Evolutionary conservation across 2,329 filamentous ascomycete genomes (phyloP).

Genomic region (Trichoderma sp.): DNA sequence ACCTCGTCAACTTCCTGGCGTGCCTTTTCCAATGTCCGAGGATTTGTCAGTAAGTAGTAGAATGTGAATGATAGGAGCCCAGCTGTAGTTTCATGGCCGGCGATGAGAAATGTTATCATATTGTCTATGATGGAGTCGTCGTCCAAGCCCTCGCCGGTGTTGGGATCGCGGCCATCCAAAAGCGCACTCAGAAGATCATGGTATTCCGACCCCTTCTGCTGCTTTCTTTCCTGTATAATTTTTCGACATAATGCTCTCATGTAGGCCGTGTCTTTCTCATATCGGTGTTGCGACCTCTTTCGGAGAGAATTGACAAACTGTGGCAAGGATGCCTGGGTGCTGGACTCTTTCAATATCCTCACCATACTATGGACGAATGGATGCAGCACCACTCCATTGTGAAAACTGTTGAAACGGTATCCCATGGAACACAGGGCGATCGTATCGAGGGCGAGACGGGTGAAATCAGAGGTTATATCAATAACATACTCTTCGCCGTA

Average conservation of each 20-base stretch:
- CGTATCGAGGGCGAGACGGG: slow-evolving; percentile 64
- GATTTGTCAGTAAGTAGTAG: slow-evolving; percentile 63
- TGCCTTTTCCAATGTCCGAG: slow-evolving; percentile 57
- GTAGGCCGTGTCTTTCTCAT: slow-evolving; percentile 14
- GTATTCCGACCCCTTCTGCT: not conserved
- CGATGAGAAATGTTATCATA: slow-evolving; percentile 71
- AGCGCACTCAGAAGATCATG: slow-evolving; percentile 13
- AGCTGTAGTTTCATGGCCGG: slow-evolving; percentile 68
- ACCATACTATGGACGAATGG: slow-evolving; percentile 30
- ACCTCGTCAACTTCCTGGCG: slow-evolving; percentile 66
- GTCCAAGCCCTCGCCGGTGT: slow-evolving; percentile 59
- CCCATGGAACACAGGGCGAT: slow-evolving; percentile 64
- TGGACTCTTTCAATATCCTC: slow-evolving; percentile 21
- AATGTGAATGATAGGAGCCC: slow-evolving; percentile 65
- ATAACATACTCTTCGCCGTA: slow-evolving; percentile 50
- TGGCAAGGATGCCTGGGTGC: slow-evolving; percentile 13
- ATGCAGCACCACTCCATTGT: slow-evolving; percentile 39
- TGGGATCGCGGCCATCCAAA: slow-evolving; percentile 1
- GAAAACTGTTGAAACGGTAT: slow-evolving; percentile 66
- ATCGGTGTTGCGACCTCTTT: slow-evolving; percentile 6
- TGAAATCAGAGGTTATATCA: slow-evolving; percentile 61
- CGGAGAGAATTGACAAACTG: slow-evolving; percentile 18
- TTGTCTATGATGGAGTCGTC: slow-evolving; percentile 67
- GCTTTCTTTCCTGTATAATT: slow-evolving; percentile 23
- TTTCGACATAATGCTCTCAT: slow-evolving; percentile 19